phyloP scores from a whole-genome alignment of 208 protist species.

The Vickermania spadyakhi region DNA sequence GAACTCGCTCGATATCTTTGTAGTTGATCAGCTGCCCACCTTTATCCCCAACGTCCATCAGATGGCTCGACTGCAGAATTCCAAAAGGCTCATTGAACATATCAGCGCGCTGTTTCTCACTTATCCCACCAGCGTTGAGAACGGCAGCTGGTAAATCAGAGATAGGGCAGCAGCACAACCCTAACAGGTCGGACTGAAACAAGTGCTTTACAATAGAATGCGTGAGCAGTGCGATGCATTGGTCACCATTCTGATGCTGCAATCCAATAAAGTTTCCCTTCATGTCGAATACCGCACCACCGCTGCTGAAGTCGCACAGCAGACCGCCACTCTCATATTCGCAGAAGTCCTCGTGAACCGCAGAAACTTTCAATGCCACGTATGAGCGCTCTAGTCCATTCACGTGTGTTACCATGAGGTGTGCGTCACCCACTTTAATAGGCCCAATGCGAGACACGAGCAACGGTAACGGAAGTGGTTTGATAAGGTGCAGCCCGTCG shows the following conservation, averaged over 20 bases:
- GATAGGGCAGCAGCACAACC: conserved; percentile 64
- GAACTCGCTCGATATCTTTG: conserved; percentile 18
- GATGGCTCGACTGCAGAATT: conserved; percentile 13
- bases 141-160: conserved; percentile 11
- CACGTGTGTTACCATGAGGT: conserved; percentile 74
- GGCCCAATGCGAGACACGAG: conserved; percentile 48
- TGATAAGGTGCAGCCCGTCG: conserved; percentile 31
- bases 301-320: conserved; percentile 43
- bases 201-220: conserved; percentile 63
- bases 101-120: conserved; percentile 1
- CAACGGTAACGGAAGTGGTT: conserved; percentile 67
- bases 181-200: conserved; percentile 55
- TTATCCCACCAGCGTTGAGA: conserved; percentile 2
- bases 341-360: conserved; percentile 59
- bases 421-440: conserved; percentile 45
- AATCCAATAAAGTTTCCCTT: conserved; percentile 79
- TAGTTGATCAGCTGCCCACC: conserved; percentile 25
- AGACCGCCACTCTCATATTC: conserved; percentile 31
- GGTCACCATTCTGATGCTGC: conserved; percentile 57
- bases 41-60: conserved; percentile 20
- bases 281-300: conserved; percentile 68
- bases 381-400: conserved; percentile 38
- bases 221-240: conserved; percentile 53
- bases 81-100: conserved; percentile 22
- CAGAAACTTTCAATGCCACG: conserved; percentile 40